These are phyloP conservation scores for Aegilops speltoides DNA, from an alignment of 176 grass and related monocot genomes.

Conservation along the genomic window DNA sequence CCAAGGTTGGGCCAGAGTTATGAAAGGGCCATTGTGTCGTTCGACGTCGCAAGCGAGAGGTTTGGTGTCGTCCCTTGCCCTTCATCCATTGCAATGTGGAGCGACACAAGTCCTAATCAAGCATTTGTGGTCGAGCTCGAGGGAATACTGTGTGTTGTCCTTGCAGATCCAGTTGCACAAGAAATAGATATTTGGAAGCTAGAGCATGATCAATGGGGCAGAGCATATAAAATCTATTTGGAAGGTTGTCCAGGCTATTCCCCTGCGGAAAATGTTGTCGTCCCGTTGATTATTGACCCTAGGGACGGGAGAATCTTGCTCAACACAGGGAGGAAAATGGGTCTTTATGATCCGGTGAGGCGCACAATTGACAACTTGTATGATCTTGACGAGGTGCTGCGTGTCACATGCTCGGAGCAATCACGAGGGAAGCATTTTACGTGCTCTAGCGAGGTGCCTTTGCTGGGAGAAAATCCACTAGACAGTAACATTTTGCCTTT, in stretches of 20 bases:
- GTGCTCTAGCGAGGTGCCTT: background rate
- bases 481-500: background rate
- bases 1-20: constrained; percentile 1
- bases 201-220: background rate
- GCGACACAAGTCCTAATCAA: background rate
- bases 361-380: background rate
- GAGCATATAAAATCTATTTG: background rate
- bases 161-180: background rate
- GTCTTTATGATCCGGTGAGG: background rate
- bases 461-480: background rate
- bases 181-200: background rate
- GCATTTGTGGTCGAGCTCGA: constrained; percentile 16
- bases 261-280: background rate
- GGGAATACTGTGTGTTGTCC: background rate
- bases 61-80: constrained; percentile 1
- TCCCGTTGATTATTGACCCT: background rate
- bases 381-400: background rate
- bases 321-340: background rate
- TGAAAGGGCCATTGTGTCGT: background rate
- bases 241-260: background rate
- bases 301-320: constrained; percentile 3
- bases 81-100: background rate
- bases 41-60: background rate
- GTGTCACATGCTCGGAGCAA: background rate
- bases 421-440: background rate